Percentiles rank a stretch among this genome's conserved stretches.
Conservation (phyloP, 768 basidiomycete genomes). For the Mycena chlorophos region DNA sequence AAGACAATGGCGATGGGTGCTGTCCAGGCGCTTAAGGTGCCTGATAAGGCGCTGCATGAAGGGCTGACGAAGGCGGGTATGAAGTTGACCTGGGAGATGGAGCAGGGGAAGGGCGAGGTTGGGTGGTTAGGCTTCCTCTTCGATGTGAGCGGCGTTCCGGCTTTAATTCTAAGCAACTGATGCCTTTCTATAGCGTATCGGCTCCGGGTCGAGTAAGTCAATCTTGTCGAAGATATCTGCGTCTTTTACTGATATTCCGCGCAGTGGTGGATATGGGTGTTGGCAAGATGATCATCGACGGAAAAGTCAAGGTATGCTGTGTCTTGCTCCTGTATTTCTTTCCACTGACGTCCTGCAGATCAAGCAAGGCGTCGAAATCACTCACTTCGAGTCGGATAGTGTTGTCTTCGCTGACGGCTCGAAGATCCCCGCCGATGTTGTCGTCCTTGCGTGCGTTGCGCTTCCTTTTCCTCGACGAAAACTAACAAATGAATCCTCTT, state of each 20-base stretch:
- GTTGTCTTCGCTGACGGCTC: constrained; percentile 6
- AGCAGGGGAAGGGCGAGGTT: constrained; percentile 23
- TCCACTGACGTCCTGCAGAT: constrained; percentile 32
- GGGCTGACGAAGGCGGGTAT: constrained; percentile 30
- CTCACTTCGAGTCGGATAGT: constrained; percentile 43
- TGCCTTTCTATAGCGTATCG: neutral
- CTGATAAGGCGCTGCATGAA: constrained; percentile 13
- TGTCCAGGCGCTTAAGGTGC: constrained; percentile 5
- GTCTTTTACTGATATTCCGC: too few species aligned
- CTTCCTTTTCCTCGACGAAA: neutral
- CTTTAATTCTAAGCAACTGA: neutral
- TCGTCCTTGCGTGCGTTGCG: constrained; percentile 12
- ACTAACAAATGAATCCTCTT: neutral
- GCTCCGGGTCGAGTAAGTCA: too few species aligned
- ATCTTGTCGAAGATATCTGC: too few species aligned
- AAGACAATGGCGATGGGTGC: constrained; percentile 9
- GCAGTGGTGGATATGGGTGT: constrained; percentile 29
- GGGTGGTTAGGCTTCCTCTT: constrained; percentile 18
- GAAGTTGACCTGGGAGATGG: constrained; percentile 23
- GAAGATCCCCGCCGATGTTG: neutral
- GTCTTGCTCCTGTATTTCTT: constrained; percentile 37
- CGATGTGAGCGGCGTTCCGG: neutral
- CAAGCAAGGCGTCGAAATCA: constrained; percentile 48
- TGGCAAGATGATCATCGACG: constrained; percentile 37
- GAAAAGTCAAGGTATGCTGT: constrained; percentile 43